Conservation (phyloP, 176 grass and related monocot genomes). For the Bothriochloa decipiens region DNA sequence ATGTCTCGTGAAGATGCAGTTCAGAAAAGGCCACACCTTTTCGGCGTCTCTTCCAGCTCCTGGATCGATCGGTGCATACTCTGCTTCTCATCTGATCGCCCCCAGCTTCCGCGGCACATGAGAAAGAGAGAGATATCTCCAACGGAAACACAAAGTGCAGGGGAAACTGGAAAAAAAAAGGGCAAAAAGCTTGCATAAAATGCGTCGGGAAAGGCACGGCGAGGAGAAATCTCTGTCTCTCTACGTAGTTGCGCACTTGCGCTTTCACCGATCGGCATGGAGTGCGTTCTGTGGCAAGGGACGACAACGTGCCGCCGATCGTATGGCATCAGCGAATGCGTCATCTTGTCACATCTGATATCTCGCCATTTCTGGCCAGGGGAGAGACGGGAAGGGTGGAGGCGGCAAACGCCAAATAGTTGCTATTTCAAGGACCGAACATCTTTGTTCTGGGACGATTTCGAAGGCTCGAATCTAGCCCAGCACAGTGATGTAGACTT, state of each 20-base stretch:
- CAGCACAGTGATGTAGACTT: background rate
- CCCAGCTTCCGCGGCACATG: slow-evolving; percentile 3
- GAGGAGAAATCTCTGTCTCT: background rate
- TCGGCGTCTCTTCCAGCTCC: slow-evolving; percentile 20
- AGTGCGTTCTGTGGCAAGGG: background rate
- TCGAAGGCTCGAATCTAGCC: background rate
- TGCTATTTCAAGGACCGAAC: background rate
- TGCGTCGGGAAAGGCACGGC: slow-evolving; percentile 26
- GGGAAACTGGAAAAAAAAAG: background rate
- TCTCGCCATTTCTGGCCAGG: background rate
- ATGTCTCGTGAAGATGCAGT: slow-evolving; percentile 80
- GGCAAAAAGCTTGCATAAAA: background rate
- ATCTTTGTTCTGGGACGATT: background rate
- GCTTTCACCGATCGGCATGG: background rate
- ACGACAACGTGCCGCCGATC: slow-evolving; percentile 9
- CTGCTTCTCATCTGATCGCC: background rate
- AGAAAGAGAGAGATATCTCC: slow-evolving; percentile 18
- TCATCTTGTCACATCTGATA: slow-evolving; percentile 39
- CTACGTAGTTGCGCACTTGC: slow-evolving; percentile 12
- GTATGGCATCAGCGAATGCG: slow-evolving; percentile 53
- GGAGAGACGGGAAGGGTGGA: background rate
- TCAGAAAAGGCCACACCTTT: slow-evolving; percentile 58
- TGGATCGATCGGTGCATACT: background rate
- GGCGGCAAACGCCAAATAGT: background rate
- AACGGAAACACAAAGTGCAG: slow-evolving; percentile 10